These are phyloP conservation scores for Hanseniaspora meyeri DNA, from an alignment of 805 yeast species.

Conservation along the genomic window DNA sequence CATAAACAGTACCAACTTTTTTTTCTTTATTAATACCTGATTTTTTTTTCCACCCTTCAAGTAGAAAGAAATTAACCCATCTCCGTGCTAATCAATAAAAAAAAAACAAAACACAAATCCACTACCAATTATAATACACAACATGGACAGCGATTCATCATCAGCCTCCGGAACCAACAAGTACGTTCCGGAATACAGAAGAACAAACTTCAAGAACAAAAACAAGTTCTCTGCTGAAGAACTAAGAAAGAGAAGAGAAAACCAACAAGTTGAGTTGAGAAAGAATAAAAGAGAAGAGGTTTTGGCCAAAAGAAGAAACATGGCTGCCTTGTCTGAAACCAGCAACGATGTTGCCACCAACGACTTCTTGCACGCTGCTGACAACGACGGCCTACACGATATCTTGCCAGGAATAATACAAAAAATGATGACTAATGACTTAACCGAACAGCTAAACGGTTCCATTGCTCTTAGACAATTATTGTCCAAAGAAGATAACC, in stretches of 20 bases:
- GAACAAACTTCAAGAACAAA: slow-evolving; percentile 89
- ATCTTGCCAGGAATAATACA: slow-evolving; percentile 81
- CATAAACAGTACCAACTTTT: not conserved
- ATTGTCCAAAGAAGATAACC: slow-evolving; percentile 84
- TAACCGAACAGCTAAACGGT: slow-evolving; percentile 73
- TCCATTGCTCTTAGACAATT: slow-evolving; percentile 89
- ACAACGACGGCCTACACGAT: slow-evolving; percentile 31
- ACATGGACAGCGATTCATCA: slow-evolving; percentile 52
- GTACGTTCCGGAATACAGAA: slow-evolving; percentile 94
- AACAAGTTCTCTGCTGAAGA: slow-evolving; percentile 91
- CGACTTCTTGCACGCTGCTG: slow-evolving; percentile 21
- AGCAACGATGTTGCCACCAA: slow-evolving; percentile 45
- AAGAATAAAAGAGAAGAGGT: slow-evolving; percentile 95
- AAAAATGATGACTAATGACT: slow-evolving; percentile 59
- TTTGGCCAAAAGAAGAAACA: slow-evolving; percentile 84
- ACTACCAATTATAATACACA: not conserved
- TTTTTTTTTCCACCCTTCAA: no score
- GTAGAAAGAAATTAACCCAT: no score
- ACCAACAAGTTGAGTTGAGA: slow-evolving; percentile 89
- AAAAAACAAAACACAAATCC: no score
- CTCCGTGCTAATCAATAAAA: not conserved
- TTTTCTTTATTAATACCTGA: no score
- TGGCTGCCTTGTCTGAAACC: slow-evolving; percentile 28
- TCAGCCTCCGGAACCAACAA: slow-evolving; percentile 43
- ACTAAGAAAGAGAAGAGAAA: slow-evolving; percentile 94